Base-by-base conservation (phyloP, 2,329 filamentous ascomycete genomes). In the Pseudogymnoascus sp. region DNA sequence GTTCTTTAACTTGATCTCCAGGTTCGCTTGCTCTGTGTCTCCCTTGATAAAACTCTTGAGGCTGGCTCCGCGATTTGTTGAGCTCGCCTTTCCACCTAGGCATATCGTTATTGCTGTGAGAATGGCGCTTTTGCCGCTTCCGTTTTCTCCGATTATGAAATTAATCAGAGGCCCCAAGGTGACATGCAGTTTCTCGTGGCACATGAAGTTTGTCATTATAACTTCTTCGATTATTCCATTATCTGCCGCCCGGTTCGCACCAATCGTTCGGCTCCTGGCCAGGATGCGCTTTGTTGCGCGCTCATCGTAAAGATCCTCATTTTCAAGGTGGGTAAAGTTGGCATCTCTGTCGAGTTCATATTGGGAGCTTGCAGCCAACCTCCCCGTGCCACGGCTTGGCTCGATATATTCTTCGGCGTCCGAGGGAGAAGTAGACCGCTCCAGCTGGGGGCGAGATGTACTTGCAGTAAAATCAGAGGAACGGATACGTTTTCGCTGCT, bases 71-170 rank as follows among this genome's bases (percentile, higher is more conserved):
- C 95, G 89, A 71, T 98, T 98, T 3, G 95, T 98, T 14, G 90
- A 86, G 62, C 91, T 91, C 1, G 95, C 93, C 75, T 97, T 98
- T 19, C 90, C 93, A 65, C 95, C 95, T n/a, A 99, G 81, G 71
- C 95, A 98, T 35, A 99, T 82, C 0, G 92, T 96, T 67, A 99
- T 85, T 4, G 92, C 95, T 0, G 95, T 98, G 28, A 99, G 78
- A 12, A 98, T 89, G 2, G 95, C 95, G 74, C 95, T 99, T 78
- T 99, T 99, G 37, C 95, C 95, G 73, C 93, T 98, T 33, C 95
- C 95, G 73, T 99, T 99, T 75, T 96, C 92, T 14, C 95, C 95
- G 62, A 97, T 93, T 66, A 99, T 93, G 76, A 99, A 99, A 76
- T 99, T 99, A 75, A 99, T 96, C 38, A 97, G 79, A 0, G 95